Base-by-base conservation (phyloP, 257 asterid species). In the Fraxinus excelsior region DNA sequence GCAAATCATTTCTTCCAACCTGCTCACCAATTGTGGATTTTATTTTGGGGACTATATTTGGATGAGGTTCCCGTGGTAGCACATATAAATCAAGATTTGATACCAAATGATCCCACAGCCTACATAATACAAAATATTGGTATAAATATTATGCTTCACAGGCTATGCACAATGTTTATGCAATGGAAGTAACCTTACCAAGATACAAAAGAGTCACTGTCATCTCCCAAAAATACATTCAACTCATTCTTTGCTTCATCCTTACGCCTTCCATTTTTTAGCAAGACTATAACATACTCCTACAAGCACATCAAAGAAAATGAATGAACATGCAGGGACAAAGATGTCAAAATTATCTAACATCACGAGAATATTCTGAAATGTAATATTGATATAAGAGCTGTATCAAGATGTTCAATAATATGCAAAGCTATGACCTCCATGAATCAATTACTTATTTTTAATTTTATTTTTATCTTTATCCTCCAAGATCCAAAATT, bases 51-150 rank as follows among this genome's bases (percentile, higher is more conserved):
- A 74, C 81, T 71, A 56, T 87, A 42, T 78, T 90, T 38, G 82
- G 79, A 76, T 79, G 89, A 70, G 82, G 74, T 72, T 88, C 90
- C 46, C 2, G 79, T 62, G 79, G 79, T 85, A 86, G 94, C 51
- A 88, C 83, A 72, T 96, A 96, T 60, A 87, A 82, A 83, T 82
- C 78, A 73, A 91, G 26, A 81, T 83, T 83, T 76, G 93, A 88
- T 67, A 88, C 97, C 67, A 96, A 80, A 79, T 96, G 98, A 78
- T 94, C 98, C 99, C 99, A 96, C 35, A 96, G 90, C 98, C 99
- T 96, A 78, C 62, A 73, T 46, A 74, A 64, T 42, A 42, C 82
- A 72, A 23, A 38, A 42, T 37, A 78, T 34, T 25, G 70, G 66
- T 83, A 68, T 75, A 49, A 74, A 74, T 71, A 44, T 46, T 74